These are phyloP conservation scores for Cryptosporidium ryanae DNA, from an alignment of 169 alveolate species.

Conservation along the genomic window DNA sequence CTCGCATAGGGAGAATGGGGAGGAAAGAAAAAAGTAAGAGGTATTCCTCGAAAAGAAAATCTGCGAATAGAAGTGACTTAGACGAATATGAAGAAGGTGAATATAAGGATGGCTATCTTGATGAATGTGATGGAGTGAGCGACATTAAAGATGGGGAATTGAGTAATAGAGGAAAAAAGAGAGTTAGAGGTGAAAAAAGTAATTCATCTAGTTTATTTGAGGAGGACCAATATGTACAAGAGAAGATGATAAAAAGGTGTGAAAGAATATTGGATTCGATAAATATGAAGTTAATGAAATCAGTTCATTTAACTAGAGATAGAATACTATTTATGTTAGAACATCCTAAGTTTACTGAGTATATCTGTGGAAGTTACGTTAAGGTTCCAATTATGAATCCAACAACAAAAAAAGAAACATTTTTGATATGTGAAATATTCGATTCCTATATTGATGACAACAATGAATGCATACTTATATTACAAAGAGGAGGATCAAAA, in stretches of 20 bases:
- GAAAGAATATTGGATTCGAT: constrained; percentile 47
- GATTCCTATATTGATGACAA: constrained; percentile 28
- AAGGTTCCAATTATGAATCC: constrained; percentile 64
- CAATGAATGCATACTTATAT: constrained; percentile 23
- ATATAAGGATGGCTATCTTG: background rate
- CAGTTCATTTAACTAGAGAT: constrained; percentile 59
- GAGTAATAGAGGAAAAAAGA: background rate
- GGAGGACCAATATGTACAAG: constrained; percentile 17
- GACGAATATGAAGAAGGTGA: constrained; percentile 6
- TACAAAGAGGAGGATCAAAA: constrained; percentile 71
- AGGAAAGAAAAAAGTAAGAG: too few relatives aligned
- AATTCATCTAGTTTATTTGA: constrained; percentile 25
- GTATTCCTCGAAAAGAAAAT: too few relatives aligned
- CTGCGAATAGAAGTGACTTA: background rate
- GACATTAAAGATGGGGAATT: background rate
- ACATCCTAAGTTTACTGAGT: constrained; percentile 60
- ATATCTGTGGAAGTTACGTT: constrained; percentile 57
- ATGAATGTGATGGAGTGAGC: background rate
- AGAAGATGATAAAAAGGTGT: constrained; percentile 20
- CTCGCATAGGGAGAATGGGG: too few relatives aligned
- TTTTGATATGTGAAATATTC: constrained; percentile 45
- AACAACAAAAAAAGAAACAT: constrained; percentile 28
- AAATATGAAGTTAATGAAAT: constrained; percentile 32
- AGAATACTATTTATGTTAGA: constrained; percentile 63
- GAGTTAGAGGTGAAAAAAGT: background rate